These are phyloP conservation scores for Lichtheimia ramosa DNA, from an alignment of 371 early-diverging fungal genomes.

Conservation along the genomic window DNA sequence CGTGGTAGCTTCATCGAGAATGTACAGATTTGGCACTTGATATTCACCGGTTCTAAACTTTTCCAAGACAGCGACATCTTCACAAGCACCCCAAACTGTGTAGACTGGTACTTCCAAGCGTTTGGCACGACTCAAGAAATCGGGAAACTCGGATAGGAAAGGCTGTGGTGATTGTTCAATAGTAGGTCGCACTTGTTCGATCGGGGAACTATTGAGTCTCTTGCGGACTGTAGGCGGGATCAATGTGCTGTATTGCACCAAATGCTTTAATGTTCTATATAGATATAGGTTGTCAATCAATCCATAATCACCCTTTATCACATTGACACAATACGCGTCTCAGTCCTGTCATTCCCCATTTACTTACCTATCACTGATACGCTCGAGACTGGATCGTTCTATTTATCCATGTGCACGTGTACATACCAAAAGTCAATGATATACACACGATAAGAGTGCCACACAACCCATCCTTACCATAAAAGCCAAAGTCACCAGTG, in stretches of 20 bases:
- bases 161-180: constrained; percentile 49
- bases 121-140: constrained; percentile 46
- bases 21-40: constrained; percentile 51
- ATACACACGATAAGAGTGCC: background rate
- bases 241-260: constrained; percentile 64
- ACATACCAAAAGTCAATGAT: background rate
- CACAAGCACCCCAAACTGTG: constrained; percentile 70
- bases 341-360: constrained; percentile 4
- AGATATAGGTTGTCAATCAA: background rate
- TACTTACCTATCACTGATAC: constrained; percentile 60
- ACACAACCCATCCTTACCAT: constrained; percentile 38
- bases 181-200: constrained; percentile 47
- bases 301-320: background rate
- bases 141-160: constrained; percentile 58
- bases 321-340: background rate
- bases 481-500: constrained; percentile 73
- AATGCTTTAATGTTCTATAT: constrained; percentile 63
- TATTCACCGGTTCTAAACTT: constrained; percentile 57
- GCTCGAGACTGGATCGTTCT: constrained; percentile 57
- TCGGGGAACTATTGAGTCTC: constrained; percentile 40
- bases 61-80: constrained; percentile 65
- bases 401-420: background rate
- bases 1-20: constrained; percentile 61
- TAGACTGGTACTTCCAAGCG: constrained; percentile 62
- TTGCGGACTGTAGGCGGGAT: constrained; percentile 50